Evolutionary conservation across 2,329 filamentous ascomycete species (phyloP).

Genomic region (Tolypocladium ovalisporum): DNA sequence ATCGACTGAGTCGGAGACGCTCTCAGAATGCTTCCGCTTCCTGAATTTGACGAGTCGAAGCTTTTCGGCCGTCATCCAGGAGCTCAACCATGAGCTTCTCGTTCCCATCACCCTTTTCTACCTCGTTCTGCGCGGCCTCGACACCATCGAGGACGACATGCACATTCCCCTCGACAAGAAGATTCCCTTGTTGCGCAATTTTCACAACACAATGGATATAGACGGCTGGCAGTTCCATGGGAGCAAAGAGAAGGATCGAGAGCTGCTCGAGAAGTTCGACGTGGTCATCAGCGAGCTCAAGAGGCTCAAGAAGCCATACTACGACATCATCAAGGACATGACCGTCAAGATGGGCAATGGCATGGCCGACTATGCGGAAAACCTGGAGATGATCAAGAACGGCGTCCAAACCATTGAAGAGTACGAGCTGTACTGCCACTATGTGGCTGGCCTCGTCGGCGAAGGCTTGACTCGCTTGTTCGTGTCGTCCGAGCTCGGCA

Average conservation of each 20-base stretch:
- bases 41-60: constrained; percentile 84
- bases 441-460: constrained; percentile 96
- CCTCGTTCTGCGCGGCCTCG: constrained; percentile 78
- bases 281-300: constrained; percentile 77
- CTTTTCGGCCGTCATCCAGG: constrained; percentile 87
- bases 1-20: constrained; percentile 60
- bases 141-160: constrained; percentile 99
- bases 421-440: constrained; percentile 96
- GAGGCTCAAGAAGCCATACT: constrained; percentile 76
- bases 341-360: constrained; percentile 92
- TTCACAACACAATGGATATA: constrained; percentile 65
- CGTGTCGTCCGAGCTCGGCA: constrained; percentile 76
- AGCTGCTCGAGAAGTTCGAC: constrained; percentile 87
- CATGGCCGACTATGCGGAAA: constrained; percentile 91
- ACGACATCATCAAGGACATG: constrained; percentile 82
- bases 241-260: constrained; percentile 89
- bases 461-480: constrained; percentile 88
- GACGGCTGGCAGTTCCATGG: constrained; percentile 87
- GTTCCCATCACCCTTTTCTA: constrained; percentile 89
- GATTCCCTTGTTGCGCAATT: constrained; percentile 74
- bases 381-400: constrained; percentile 68
- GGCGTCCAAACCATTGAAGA: constrained; percentile 76
- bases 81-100: constrained; percentile 88
- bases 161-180: constrained; percentile 74
- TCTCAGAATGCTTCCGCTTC: constrained; percentile 76